Evolutionary conservation across 345 rosid genomes (phyloP).

Genomic region (Sisymbrium irio): DNA sequence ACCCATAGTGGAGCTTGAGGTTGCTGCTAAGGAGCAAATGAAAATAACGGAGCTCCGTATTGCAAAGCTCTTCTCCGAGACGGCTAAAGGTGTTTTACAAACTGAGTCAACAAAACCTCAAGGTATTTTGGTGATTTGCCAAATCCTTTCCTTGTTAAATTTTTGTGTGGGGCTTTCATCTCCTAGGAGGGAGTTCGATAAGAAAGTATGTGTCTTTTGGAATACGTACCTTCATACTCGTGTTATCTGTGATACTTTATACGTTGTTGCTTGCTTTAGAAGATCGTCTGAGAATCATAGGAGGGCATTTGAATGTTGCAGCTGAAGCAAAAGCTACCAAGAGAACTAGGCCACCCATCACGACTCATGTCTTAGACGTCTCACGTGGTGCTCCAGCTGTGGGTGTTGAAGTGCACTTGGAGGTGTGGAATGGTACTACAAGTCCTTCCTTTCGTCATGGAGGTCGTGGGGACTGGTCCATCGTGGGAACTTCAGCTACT

Average conservation of each 20-base stretch:
- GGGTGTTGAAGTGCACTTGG: constrained; percentile 69
- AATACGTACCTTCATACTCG: neutral
- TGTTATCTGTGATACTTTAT: neutral
- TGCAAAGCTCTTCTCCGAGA: constrained; percentile 60
- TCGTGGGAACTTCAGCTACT: constrained; percentile 64
- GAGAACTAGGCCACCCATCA: constrained; percentile 79
- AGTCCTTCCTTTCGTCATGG: constrained; percentile 43
- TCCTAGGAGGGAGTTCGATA: neutral
- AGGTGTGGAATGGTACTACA: constrained; percentile 62
- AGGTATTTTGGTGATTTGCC: constrained; percentile 43
- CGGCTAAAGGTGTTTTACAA: constrained; percentile 33
- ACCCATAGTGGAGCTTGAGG: constrained; percentile 78
- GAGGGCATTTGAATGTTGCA: constrained; percentile 60
- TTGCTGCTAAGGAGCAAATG: constrained; percentile 91
- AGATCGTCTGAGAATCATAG: constrained; percentile 69
- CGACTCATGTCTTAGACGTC: constrained; percentile 90
- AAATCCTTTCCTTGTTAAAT: neutral
- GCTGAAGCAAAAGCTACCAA: constrained; percentile 42
- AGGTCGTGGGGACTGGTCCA: constrained; percentile 48
- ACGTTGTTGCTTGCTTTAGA: constrained; percentile 37
- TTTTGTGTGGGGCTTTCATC: neutral
- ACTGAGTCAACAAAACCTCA: constrained; percentile 45
- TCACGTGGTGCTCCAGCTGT: constrained; percentile 78
- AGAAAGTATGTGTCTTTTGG: neutral
- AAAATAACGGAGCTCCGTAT: constrained; percentile 81